Conservation (phyloP, 148 eudicot species). For the Vaccinium corymbosum region DNA sequence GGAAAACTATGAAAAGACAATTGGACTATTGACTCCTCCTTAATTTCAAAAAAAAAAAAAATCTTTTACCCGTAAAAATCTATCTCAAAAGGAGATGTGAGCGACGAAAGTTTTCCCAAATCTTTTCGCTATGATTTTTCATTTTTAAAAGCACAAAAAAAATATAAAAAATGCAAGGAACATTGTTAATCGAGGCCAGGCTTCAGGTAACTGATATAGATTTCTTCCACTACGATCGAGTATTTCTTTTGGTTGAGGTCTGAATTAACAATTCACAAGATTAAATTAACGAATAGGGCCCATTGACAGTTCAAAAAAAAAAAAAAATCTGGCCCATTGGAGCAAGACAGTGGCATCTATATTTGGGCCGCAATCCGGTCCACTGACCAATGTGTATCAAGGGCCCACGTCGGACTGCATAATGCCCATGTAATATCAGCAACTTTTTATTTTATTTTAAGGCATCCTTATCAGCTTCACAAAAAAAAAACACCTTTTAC, state of each 20-base stretch:
- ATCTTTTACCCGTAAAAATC: not conserved
- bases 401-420: not conserved
- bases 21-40: not conserved
- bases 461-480: too few relatives aligned
- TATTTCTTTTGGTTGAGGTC: too few relatives aligned
- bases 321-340: not conserved
- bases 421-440: not conserved
- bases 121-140: not conserved
- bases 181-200: not conserved
- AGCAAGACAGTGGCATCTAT: not conserved
- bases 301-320: too few relatives aligned
- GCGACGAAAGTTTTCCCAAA: not conserved
- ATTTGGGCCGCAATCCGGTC: slow-evolving; percentile 6
- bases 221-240: not conserved
- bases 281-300: not conserved
- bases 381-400: not conserved
- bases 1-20: too few relatives aligned
- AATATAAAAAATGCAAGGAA: not conserved
- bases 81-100: not conserved
- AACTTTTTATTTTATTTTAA: too few relatives aligned
- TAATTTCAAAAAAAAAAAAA: not conserved
- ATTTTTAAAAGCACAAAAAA: not conserved
- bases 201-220: too few relatives aligned
- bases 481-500: too few relatives aligned
- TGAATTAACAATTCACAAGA: too few relatives aligned